Evolutionary conservation across 2,329 filamentous ascomycete genomes (phyloP).

Genomic region (Oidium heveae): DNA sequence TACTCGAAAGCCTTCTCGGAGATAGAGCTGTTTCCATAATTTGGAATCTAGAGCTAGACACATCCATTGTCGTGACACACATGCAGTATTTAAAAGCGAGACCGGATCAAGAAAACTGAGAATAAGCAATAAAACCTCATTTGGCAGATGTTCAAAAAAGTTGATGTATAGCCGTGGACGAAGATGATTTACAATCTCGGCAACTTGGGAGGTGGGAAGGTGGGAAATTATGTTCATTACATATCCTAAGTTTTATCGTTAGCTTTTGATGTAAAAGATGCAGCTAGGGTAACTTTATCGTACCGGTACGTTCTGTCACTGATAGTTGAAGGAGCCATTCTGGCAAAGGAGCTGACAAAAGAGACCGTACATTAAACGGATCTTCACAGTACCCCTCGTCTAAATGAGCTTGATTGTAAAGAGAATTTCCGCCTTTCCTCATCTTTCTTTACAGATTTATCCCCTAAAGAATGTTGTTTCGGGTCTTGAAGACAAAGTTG

Average conservation of each 20-base stretch:
- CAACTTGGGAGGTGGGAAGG: slow-evolving; percentile 56
- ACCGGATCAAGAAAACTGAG: slow-evolving; percentile 63
- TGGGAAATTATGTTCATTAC: slow-evolving; percentile 55
- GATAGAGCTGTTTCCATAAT: slow-evolving; percentile 67
- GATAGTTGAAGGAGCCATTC: slow-evolving; percentile 9
- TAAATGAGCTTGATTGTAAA: slow-evolving; percentile 9
- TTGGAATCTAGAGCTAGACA: slow-evolving; percentile 56
- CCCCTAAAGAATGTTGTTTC: no score
- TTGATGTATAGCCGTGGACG: slow-evolving; percentile 78
- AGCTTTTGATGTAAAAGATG: slow-evolving; percentile 1
- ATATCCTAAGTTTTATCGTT: slow-evolving; percentile 31
- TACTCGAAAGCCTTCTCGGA: slow-evolving; percentile 64
- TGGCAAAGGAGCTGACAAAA: slow-evolving; percentile 4
- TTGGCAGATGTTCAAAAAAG: slow-evolving; percentile 62
- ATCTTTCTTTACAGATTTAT: not conserved
- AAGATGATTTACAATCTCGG: slow-evolving; percentile 54
- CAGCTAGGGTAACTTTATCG: not conserved
- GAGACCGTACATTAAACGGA: slow-evolving; percentile 9
- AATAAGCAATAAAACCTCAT: slow-evolving; percentile 76
- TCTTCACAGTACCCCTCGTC: slow-evolving; percentile 16
- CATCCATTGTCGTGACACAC: slow-evolving; percentile 63
- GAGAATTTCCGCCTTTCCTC: slow-evolving; percentile 4
- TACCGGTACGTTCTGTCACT: slow-evolving; percentile 11
- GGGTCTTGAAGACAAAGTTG: no score
- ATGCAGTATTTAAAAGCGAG: slow-evolving; percentile 56